Conservation (phyloP, 768 basidiomycete genomes). For the Coprinopsis sp. region DNA sequence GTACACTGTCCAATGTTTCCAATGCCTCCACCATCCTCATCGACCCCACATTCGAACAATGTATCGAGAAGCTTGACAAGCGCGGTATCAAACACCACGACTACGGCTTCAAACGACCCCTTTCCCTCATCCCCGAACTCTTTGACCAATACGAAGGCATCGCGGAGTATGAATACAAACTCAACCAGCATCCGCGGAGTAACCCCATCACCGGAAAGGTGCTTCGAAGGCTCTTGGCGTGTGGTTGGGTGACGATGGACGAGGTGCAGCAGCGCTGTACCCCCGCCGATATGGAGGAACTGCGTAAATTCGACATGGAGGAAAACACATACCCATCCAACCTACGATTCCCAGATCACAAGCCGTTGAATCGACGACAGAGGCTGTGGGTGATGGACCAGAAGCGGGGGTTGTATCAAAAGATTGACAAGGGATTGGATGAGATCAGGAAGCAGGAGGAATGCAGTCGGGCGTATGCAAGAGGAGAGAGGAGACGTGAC, state of each 20-base stretch:
- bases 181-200: slow-evolving; percentile 23
- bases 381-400: slow-evolving; percentile 8
- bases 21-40: too few species aligned
- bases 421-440: slow-evolving; percentile 2
- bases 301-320: slow-evolving; percentile 17
- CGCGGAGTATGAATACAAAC: slow-evolving; percentile 37
- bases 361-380: neutral
- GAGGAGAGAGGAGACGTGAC: neutral
- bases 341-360: too few species aligned
- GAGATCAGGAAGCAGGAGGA: too few species aligned
- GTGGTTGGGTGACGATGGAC: slow-evolving; percentile 33
- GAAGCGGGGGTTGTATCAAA: neutral
- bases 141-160: slow-evolving; percentile 36
- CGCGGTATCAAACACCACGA: slow-evolving; percentile 38
- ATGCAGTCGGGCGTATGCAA: too few species aligned
- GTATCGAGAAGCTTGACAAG: slow-evolving; percentile 18
- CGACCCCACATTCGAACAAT: too few species aligned
- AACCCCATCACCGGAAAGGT: slow-evolving; percentile 33
- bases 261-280: slow-evolving; percentile 28
- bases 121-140: slow-evolving; percentile 24
- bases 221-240: slow-evolving; percentile 32
- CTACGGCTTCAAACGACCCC: slow-evolving; percentile 27
- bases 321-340: neutral
- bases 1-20: too few species aligned
- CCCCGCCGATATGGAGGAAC: slow-evolving; percentile 30